Conservation (phyloP, 2,329 filamentous ascomycete genomes). For the Fusarium sp. region DNA sequence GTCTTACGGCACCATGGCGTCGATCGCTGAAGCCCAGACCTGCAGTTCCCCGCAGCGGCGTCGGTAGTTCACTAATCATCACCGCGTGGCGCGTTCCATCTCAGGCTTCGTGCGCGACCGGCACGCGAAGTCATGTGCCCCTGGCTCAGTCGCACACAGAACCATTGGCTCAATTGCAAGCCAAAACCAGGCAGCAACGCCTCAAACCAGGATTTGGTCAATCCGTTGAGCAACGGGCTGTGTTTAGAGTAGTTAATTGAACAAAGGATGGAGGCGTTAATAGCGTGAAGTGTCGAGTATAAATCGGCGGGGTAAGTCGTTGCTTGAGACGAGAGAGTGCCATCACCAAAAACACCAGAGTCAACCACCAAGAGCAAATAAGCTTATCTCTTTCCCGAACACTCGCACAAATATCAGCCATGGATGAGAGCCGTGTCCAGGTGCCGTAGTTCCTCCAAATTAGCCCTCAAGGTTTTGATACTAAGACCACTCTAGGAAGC, state of each 20-base stretch:
- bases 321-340: neutral
- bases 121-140: slow-evolving; percentile 42
- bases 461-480: neutral
- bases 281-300: slow-evolving; percentile 19
- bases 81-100: slow-evolving; percentile 27
- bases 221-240: slow-evolving; percentile 1
- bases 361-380: neutral
- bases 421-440: slow-evolving; percentile 22
- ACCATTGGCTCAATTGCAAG: slow-evolving; percentile 32
- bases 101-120: slow-evolving; percentile 24
- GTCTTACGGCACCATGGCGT: slow-evolving; percentile 2
- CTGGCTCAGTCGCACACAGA: neutral
- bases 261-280: neutral
- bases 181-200: slow-evolving; percentile 38
- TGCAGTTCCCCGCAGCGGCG: slow-evolving; percentile 4
- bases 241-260: neutral
- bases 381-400: neutral
- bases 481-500: slow-evolving; percentile 27
- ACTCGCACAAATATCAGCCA: neutral
- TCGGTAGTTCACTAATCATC: slow-evolving; percentile 20
- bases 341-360: neutral
- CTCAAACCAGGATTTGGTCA: slow-evolving; percentile 14
- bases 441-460: slow-evolving; percentile 5
- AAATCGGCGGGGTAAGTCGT: slow-evolving; percentile 16
- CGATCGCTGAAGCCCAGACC: neutral